Percentiles rank a stretch among this genome's conserved stretches.
These are phyloP conservation scores for Candida montana DNA, from an alignment of 805 yeast species.

Conservation along the genomic window DNA sequence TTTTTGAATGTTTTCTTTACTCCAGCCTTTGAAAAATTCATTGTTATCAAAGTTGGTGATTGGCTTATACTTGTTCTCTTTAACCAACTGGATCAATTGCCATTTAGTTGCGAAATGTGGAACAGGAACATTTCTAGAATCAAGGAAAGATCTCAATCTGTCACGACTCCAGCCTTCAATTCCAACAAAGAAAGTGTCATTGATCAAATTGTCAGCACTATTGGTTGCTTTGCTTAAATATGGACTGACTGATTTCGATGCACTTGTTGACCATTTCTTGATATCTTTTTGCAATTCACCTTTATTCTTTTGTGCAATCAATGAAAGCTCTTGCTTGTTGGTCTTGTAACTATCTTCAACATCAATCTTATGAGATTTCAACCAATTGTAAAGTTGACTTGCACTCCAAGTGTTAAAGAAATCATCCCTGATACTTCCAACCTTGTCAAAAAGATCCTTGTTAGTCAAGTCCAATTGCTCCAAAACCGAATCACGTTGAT, in stretches of 20 bases:
- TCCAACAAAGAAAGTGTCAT: constrained; percentile 41
- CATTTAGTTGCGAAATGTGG: constrained; percentile 35
- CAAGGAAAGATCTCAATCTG: constrained; percentile 36
- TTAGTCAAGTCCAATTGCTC: constrained; percentile 35
- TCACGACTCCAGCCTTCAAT: constrained; percentile 44
- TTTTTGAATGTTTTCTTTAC: constrained; percentile 32
- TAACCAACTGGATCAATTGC: constrained; percentile 36
- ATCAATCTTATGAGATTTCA: constrained; percentile 39
- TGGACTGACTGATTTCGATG: constrained; percentile 30
- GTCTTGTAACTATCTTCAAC: constrained; percentile 29
- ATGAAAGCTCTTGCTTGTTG: constrained; percentile 32
- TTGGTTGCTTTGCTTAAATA: constrained; percentile 29
- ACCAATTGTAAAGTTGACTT: constrained; percentile 51
- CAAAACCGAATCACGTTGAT: constrained; percentile 35
- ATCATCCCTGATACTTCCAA: constrained; percentile 36
- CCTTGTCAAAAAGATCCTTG: constrained; percentile 32
- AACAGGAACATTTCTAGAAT: constrained; percentile 34
- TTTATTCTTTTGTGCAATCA: constrained; percentile 30
- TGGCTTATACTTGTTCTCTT: constrained; percentile 33
- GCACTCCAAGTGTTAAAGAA: constrained; percentile 49
- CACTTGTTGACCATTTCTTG: constrained; percentile 30
- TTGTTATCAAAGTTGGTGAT: constrained; percentile 26
- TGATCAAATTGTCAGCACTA: constrained; percentile 32
- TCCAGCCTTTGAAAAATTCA: constrained; percentile 34
- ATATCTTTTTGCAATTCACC: constrained; percentile 35